Conservation (phyloP, 306 rosid genomes). For the Vachellia collinsii region DNA sequence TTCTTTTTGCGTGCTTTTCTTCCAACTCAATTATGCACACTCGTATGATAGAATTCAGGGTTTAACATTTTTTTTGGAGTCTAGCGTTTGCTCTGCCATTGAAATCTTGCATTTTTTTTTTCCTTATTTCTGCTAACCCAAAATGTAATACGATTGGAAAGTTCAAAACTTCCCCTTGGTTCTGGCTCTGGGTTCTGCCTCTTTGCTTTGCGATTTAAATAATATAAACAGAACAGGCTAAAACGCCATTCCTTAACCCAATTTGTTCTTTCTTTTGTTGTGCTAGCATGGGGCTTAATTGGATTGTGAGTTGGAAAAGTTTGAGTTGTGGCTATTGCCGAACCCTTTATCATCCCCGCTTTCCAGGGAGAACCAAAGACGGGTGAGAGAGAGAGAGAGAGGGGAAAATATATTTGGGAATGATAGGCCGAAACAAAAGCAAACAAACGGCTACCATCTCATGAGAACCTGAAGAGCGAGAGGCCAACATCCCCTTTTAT, state of each 20-base stretch:
- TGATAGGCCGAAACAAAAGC: slow-evolving; percentile 39
- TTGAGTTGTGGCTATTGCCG: background rate
- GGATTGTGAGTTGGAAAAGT: background rate
- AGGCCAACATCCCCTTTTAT: slow-evolving; percentile 11
- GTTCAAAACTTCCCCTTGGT: background rate
- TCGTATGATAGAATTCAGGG: no score
- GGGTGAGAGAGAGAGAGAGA: slow-evolving; percentile 23
- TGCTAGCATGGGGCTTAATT: background rate
- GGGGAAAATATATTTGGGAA: background rate
- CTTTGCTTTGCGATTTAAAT: no score
- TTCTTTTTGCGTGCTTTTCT: no score
- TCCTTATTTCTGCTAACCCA: no score
- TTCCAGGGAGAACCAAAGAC: background rate
- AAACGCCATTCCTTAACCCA: background rate
- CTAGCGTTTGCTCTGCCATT: background rate
- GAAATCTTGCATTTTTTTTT: no score
- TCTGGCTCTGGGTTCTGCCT: background rate
- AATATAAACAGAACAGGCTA: background rate
- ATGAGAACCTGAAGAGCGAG: no score
- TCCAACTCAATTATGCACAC: no score
- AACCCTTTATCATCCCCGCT: background rate
- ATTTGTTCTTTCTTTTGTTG: background rate
- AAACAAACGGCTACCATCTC: no score
- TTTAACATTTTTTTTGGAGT: background rate
- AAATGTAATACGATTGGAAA: background rate